Conservation (phyloP, 2,329 filamentous ascomycete genomes). For the Aspergillus vadensis region DNA sequence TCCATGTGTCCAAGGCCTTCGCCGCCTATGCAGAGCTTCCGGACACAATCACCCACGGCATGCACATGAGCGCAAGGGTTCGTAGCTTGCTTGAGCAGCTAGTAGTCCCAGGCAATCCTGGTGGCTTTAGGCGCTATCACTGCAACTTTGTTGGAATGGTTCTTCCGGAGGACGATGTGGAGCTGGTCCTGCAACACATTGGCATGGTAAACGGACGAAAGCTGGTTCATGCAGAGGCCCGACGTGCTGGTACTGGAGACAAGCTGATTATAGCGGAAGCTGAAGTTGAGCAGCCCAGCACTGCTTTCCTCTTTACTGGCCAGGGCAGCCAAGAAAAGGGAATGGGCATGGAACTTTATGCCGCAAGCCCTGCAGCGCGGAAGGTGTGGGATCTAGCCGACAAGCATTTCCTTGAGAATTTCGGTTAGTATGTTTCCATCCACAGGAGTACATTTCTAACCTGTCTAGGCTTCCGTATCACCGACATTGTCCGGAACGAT, state of each 20-base stretch:
- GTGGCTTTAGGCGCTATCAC: not conserved
- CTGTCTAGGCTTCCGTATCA: conserved; percentile 70
- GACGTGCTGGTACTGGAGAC: not conserved
- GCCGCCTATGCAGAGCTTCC: conserved; percentile 88
- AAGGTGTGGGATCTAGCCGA: conserved; percentile 95
- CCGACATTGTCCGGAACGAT: conserved; percentile 97
- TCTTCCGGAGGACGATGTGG: not conserved
- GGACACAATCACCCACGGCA: conserved; percentile 94
- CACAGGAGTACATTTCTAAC: not conserved
- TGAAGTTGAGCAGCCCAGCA: conserved; percentile 91
- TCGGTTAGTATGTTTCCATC: conserved; percentile 56
- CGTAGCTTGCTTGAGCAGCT: conserved; percentile 52
- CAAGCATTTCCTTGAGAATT: conserved; percentile 94
- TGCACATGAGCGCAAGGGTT: conserved; percentile 95
- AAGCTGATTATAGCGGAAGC: conserved; percentile 49
- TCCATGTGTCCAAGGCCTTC: conserved; percentile 95
- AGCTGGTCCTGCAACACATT: conserved; percentile 4
- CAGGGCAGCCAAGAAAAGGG: conserved; percentile 96
- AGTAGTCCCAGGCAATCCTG: conserved; percentile 33
- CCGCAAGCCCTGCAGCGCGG: conserved; percentile 83
- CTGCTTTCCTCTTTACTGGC: conserved; percentile 92
- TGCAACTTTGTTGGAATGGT: conserved; percentile 5
- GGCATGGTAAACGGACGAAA: conserved; percentile 9
- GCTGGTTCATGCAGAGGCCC: not conserved
- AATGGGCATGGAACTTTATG: conserved; percentile 98